phyloP scores from a whole-genome alignment of 192 early-diverging fungal species.

The Coemansia sp. region DNA sequence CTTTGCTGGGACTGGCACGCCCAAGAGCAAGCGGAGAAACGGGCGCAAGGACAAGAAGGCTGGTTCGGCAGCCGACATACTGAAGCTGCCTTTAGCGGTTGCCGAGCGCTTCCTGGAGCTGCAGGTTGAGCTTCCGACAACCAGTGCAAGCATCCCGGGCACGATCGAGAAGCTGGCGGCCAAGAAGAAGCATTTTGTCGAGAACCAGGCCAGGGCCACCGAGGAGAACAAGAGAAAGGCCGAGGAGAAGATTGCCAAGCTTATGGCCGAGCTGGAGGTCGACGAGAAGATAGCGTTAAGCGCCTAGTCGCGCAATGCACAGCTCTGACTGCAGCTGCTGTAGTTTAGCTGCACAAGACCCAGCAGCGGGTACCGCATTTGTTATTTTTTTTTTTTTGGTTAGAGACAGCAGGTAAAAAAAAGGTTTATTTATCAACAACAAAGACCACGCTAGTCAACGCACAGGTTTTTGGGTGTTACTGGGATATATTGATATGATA shows the following conservation, averaged over 20 bases:
- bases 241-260: conserved; percentile 77
- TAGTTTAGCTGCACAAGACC: neutral
- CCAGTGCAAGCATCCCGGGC: conserved; percentile 62
- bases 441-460: neutral
- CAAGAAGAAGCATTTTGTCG: conserved; percentile 70
- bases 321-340: neutral
- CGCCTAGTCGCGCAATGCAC: neutral
- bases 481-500: too few relatives aligned
- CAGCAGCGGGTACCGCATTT: neutral
- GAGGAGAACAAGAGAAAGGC: conserved; percentile 86
- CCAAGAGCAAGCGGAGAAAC: conserved; percentile 63
- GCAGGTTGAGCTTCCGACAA: conserved; percentile 79
- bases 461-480: too few relatives aligned
- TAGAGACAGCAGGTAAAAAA: neutral
- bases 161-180: conserved; percentile 72
- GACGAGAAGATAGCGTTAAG: conserved; percentile 48
- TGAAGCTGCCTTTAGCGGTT: conserved; percentile 75
- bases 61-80: conserved; percentile 51
- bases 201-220: conserved; percentile 75
- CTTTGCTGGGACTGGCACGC: conserved; percentile 64
- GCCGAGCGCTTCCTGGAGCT: conserved; percentile 77
- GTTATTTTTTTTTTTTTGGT: neutral
- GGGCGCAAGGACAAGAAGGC: conserved; percentile 59
- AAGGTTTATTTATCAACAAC: neutral
- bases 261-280: conserved; percentile 59